These are phyloP conservation scores for Fraxinus ornus DNA, from an alignment of 305 asterid species.

Conservation along the genomic window DNA sequence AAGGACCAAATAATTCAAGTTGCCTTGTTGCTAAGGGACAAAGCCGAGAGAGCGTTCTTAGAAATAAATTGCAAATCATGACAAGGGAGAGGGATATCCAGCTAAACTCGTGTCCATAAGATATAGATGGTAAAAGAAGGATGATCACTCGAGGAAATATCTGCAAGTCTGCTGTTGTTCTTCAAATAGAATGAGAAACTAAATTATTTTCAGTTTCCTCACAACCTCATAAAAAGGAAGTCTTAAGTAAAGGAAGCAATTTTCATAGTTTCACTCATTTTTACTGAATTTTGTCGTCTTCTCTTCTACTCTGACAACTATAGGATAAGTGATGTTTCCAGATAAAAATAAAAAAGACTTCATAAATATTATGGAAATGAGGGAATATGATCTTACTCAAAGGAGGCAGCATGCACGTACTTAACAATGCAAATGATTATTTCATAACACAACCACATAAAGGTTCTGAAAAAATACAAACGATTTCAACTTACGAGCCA, in stretches of 20 bases:
- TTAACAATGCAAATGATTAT: neutral
- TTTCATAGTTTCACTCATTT: neutral
- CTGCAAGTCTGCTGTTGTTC: neutral
- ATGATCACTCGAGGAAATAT: neutral
- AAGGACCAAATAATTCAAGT: neutral
- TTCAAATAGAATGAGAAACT: neutral
- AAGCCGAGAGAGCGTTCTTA: neutral
- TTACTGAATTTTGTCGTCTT: neutral
- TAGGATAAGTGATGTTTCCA: neutral
- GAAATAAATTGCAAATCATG: neutral
- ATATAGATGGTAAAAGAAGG: neutral
- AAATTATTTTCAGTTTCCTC: neutral
- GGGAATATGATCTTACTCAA: neutral
- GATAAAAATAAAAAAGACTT: neutral
- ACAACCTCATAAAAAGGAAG: neutral
- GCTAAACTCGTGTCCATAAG: neutral
- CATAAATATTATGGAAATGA: neutral
- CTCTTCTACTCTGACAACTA: neutral
- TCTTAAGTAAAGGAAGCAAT: neutral
- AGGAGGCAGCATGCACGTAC: neutral
- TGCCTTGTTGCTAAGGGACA: neutral
- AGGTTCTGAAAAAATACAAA: slow-evolving; percentile 4
- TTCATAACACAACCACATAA: neutral
- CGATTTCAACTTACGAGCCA: slow-evolving; percentile 69
- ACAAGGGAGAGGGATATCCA: neutral